Base-by-base conservation (phyloP, 2,329 filamentous ascomycete genomes). In the Colletotrichum lentis region DNA sequence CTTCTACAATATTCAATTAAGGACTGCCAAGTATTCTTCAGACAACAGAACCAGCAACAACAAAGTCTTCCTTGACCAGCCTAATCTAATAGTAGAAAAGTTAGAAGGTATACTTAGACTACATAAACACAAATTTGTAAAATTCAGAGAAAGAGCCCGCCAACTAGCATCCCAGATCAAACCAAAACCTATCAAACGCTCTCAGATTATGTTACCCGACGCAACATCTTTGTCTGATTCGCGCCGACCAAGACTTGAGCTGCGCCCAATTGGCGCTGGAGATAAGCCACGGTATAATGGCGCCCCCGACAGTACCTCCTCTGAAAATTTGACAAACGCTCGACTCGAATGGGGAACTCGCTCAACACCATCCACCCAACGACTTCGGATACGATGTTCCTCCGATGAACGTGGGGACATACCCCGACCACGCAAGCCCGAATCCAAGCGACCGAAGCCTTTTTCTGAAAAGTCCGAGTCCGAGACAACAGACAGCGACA, bases 41-140 rank as follows among this genome's bases (percentile, higher is more conserved):
- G 16, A 57, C 5, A 41, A 55, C 16, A n/a, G 55, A 8, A 62
- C n/a, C 37, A 27, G 22, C 3, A 18, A 62, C 3, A 18, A 62
- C 14, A 18, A 62, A 62, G 41, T 12, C n/a, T 11, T 62, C 8
- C 41, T 62, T 16, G 5, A 56, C 6, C 20, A 4, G 27, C 60
- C 20, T 5, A 12, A 62, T 16, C 6, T 62, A 7, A 8, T 62
- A 20, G 20, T 55, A 1, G 14, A 62, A 31, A 62, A 55, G 43
- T 12, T 62, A 12, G 60, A 62, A 16, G 50, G 39, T 12, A 55
- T 62, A n/a, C n/a, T 62, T n/a, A n/a, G 60, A 41, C 24, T 62
- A 7, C 56, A 56, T 14, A 16, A 62, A 55, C 43, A 62, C 41
- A 55, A 62, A 16, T 22, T 62, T 10, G 24, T 16, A 1, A 62